These are phyloP conservation scores for Ambrosia trifida DNA, from an alignment of 129 eudicot species.

Conservation along the genomic window DNA sequence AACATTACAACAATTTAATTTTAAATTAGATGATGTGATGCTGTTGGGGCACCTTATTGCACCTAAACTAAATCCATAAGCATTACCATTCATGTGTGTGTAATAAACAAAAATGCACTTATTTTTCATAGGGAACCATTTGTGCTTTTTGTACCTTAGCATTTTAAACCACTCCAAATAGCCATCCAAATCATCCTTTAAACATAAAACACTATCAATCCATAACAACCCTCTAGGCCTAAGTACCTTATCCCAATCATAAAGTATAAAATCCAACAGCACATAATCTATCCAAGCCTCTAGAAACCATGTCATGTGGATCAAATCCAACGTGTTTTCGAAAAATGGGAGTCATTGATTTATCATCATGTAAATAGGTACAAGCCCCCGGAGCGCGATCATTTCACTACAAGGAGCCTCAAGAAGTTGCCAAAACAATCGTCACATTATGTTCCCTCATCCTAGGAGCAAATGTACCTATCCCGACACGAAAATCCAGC, in stretches of 20 bases:
- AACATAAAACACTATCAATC: conserved; percentile 77
- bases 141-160: conserved; percentile 63
- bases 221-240: conserved; percentile 82
- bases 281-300: conserved; percentile 81
- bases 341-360: conserved; percentile 76
- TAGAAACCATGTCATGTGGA: conserved; percentile 72
- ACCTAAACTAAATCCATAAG: too few relatives aligned
- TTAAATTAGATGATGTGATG: too few relatives aligned
- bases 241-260: conserved; percentile 77
- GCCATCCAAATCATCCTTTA: conserved; percentile 64
- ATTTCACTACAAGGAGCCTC: conserved; percentile 76
- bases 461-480: conserved; percentile 74
- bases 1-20: too few relatives aligned
- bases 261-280: conserved; percentile 58
- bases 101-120: too few relatives aligned
- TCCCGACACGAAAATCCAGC: conserved; percentile 68
- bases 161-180: conserved; percentile 55
- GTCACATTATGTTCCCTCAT: conserved; percentile 69
- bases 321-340: conserved; percentile 71
- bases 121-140: too few relatives aligned
- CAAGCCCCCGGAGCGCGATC: conserved; percentile 69
- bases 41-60: too few relatives aligned
- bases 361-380: conserved; percentile 65
- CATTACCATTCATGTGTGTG: too few relatives aligned
- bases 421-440: conserved; percentile 47